Evolutionary conservation across 441 rosid genomes (phyloP).

Genomic region (Sinapis alba): DNA sequence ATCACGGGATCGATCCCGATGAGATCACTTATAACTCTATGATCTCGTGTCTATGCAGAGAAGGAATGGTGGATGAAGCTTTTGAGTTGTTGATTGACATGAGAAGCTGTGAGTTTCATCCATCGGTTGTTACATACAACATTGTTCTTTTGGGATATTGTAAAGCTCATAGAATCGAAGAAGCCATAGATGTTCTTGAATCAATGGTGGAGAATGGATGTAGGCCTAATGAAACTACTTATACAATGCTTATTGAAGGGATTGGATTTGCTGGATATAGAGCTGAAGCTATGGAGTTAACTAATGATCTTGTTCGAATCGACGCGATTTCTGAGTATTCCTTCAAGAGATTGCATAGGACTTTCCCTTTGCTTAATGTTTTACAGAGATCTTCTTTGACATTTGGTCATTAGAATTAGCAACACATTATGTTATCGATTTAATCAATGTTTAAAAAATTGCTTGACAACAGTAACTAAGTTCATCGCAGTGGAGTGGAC

Average conservation of each 20-base stretch:
- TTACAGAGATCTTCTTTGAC: conserved; percentile 44
- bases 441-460: too few relatives aligned
- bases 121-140: conserved; percentile 67
- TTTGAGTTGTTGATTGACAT: conserved; percentile 65
- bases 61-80: conserved; percentile 84
- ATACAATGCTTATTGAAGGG: conserved; percentile 62
- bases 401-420: background rate
- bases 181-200: conserved; percentile 65
- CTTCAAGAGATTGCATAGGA: conserved; percentile 55
- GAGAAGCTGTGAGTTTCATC: conserved; percentile 55
- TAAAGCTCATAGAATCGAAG: conserved; percentile 61
- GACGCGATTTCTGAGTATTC: conserved; percentile 61
- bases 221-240: conserved; percentile 77
- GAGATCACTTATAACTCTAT: conserved; percentile 77
- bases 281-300: conserved; percentile 74
- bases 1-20: conserved; percentile 61
- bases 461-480: too few relatives aligned
- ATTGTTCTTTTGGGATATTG: conserved; percentile 70
- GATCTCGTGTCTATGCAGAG: conserved; percentile 80
- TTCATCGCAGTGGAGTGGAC: too few relatives aligned
- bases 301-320: conserved; percentile 50
- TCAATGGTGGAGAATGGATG: conserved; percentile 67
- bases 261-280: conserved; percentile 72
- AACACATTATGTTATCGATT: background rate
- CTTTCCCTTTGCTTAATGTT: conserved; percentile 69